phyloP scores from a whole-genome alignment of 73 alveolate species.

The Paraurostyla sp. region DNA sequence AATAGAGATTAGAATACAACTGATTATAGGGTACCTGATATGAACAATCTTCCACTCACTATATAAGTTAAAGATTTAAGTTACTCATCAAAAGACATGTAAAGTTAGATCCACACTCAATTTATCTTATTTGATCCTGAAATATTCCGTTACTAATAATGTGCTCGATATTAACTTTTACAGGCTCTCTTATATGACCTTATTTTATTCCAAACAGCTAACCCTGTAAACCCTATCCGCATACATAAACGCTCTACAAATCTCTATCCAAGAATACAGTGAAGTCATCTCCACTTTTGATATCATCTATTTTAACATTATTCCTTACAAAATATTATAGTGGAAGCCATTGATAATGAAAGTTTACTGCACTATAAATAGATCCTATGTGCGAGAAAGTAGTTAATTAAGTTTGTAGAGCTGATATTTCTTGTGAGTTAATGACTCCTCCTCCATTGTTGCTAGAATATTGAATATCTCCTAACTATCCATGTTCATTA shows the following conservation, averaged over 20 bases:
- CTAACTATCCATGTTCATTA: too few species aligned
- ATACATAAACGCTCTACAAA: background rate
- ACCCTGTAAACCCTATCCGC: background rate
- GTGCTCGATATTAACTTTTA: background rate
- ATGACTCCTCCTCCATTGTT: too few species aligned
- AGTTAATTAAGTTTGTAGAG: too few species aligned
- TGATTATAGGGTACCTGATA: background rate
- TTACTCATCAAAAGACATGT: constrained; percentile 19
- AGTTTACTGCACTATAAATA: background rate
- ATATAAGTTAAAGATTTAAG: background rate
- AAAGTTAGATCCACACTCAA: constrained; percentile 37
- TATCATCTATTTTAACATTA: background rate
- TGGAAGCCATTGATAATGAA: background rate
- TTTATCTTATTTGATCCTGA: background rate
- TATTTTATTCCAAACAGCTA: constrained; percentile 1
- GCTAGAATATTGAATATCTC: too few species aligned
- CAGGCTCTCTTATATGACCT: background rate
- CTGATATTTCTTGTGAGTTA: too few species aligned
- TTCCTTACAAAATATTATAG: background rate
- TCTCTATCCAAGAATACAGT: background rate
- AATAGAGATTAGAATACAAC: background rate
- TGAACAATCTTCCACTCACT: constrained; percentile 4
- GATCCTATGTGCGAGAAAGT: too few species aligned
- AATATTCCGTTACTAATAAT: background rate
- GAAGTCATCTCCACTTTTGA: constrained; percentile 39